Evolutionary conservation across 2,329 filamentous ascomycete genomes (phyloP), one percentile per base, ranked within the genome.

Genomic region (Ilyonectria mors-panacis): DNA sequence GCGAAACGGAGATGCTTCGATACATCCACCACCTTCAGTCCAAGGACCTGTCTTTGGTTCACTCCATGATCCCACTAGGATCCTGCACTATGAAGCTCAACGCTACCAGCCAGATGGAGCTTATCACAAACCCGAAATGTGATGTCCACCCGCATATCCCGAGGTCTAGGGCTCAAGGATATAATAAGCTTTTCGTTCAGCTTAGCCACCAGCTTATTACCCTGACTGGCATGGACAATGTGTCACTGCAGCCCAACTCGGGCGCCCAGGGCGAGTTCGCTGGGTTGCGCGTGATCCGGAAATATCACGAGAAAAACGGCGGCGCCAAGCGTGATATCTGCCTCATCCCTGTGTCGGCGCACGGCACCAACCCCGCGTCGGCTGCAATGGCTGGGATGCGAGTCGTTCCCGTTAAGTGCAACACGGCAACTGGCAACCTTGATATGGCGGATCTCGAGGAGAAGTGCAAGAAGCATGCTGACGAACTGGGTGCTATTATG

Each of bases 31-130:
- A 97, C 78, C 86, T 98, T 6, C 93, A 97, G 79, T 97, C 94
- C 57, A 98, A 97, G 85, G 95, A 98, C 78, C 85, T 98, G 15
- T 98, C 95, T 1, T 87, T 98, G 6, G 93, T 95, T 2, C 95
- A 98, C 83, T 98, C 95, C 17, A 98, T 98, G 95, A 98, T 98
- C 68, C 94, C 95, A 2, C 88, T 98, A 1, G 95, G 95, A 21
- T 98, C 95, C 1, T 98, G 95, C 85, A 98, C 95, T 15, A 98
- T 98, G 95, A 98, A 98, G 86, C 90, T 98, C 59, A 98, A 98
- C 80, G 93, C 93, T 47, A 96, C 95, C 3, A 93, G 93, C 0
- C 94, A 98, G 84, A 98, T 98, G 95, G 88, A 93, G 17, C 92
- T 95, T 8, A 87, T 98, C 62, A 93, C 93, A 1, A 92, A 91